Base-by-base conservation (phyloP, 2,329 filamentous ascomycete genomes). In the Hypoxylon rubiginosum region DNA sequence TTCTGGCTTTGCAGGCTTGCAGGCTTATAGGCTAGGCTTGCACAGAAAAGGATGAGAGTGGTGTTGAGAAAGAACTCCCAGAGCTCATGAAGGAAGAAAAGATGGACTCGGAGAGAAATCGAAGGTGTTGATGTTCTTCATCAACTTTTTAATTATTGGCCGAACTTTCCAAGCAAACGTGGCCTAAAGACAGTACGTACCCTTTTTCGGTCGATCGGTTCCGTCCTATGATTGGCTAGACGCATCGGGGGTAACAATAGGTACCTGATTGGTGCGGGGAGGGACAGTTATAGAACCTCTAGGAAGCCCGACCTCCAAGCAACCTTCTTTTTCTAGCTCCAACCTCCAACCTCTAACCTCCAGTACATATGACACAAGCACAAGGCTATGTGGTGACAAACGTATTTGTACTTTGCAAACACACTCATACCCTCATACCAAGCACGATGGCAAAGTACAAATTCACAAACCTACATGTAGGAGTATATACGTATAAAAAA, bases 21-120 rank as follows among this genome's bases (percentile, higher is more conserved):
- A 43, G 39, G 39, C 39, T 43, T 43, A 9, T 17, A 43, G 39
- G 39, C 39, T 43, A n/a, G 72, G 39, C 39, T 43, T 21, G 72
- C 69, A 72, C 65, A 67, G 66, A 69, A 64, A 66, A 8, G 59
- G 62, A 52, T 62, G 62, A 63, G 43, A 62, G 49, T 64, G 51
- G 60, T 72, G 67, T 69, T 72, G 70, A 68, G 72, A 75, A 75
- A 74, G 72, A 74, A 76, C 78, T 81, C 76, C 77, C 77, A 79
- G 76, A 80, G 79, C 79, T 78, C 73, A 73, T 72, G 62, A 72
- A 74, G 67, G 72, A 75, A 74, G 73, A 66, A 70, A 71, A 69
- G 73, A 72, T 64, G 68, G 68, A 62, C 65, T 69, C 51, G 57
- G 58, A 48, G 43, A 46, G 45, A 7, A 43, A 43, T 43, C 17